These are phyloP conservation scores for Fusarium lyarnte DNA, from an alignment of 2,329 filamentous ascomycete genomes.

Conservation along the genomic window DNA sequence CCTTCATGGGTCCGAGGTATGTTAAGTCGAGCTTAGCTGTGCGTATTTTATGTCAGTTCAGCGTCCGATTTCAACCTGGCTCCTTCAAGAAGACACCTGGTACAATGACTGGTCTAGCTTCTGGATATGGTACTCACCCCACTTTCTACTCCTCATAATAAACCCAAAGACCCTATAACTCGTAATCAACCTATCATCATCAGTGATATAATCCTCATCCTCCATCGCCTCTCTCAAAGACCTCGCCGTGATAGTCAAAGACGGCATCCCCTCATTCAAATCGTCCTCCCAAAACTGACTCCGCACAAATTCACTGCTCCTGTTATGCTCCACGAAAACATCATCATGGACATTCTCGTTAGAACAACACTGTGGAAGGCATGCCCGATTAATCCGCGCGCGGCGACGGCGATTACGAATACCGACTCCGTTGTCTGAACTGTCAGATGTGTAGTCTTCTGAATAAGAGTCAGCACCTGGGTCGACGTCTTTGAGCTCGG, in stretches of 20 bases:
- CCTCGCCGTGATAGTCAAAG: background rate
- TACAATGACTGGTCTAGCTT: background rate
- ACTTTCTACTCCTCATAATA: background rate
- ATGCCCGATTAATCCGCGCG: rapidly evolving
- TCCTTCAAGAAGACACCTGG: rapidly evolving
- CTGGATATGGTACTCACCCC: background rate
- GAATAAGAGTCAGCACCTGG: background rate
- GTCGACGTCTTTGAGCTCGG: background rate
- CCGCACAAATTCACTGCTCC: background rate
- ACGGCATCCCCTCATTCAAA: background rate
- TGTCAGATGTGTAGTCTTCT: background rate
- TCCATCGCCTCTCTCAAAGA: background rate
- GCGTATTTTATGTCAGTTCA: rapidly evolving
- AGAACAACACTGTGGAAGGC: background rate
- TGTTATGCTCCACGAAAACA: background rate
- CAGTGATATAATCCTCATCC: background rate
- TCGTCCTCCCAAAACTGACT: background rate
- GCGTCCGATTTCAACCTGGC: rapidly evolving
- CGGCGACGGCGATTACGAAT: background rate
- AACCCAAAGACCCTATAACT: background rate
- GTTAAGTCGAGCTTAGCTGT: background rate
- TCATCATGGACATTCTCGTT: background rate
- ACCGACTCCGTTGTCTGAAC: background rate
- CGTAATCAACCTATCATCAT: background rate
- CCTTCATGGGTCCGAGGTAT: background rate